Conservation (phyloP, 495 filamentous ascomycete species). For the Aspergillus panamensis region DNA sequence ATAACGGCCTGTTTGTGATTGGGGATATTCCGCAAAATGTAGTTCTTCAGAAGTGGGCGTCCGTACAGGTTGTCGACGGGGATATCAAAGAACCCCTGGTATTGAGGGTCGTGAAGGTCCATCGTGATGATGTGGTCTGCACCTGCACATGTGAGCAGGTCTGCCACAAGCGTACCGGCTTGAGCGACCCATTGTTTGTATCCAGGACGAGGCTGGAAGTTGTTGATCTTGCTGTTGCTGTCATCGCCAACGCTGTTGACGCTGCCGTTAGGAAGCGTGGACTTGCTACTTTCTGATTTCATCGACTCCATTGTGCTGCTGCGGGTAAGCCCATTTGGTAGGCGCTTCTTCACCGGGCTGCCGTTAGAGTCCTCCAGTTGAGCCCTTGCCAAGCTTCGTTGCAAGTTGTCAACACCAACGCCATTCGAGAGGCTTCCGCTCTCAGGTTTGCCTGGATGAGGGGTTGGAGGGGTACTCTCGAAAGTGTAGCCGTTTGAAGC, state of each 20-base stretch:
- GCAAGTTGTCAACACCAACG: conserved; percentile 57
- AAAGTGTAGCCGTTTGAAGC: conserved; percentile 76
- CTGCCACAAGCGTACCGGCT: conserved; percentile 90
- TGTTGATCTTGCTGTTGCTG: conserved; percentile 45
- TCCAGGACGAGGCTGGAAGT: conserved; percentile 80
- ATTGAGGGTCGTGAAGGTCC: conserved; percentile 97
- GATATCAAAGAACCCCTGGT: conserved; percentile 98
- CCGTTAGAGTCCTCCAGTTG: conserved; percentile 54
- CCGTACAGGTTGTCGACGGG: conserved; percentile 97
- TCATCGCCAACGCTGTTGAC: conserved; percentile 49
- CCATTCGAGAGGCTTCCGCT: conserved; percentile 61
- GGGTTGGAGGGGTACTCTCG: conserved; percentile 86
- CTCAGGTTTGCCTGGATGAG: conserved; percentile 62
- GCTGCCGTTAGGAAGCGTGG: conserved; percentile 25
- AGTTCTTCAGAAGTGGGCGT: conserved; percentile 78
- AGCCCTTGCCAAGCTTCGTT: conserved; percentile 61
- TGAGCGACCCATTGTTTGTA: conserved; percentile 99
- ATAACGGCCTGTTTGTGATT: conserved; percentile 85
- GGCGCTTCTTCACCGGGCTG: conserved; percentile 40
- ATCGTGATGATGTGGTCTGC: conserved; percentile 95
- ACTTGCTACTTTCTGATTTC: conserved; percentile 40
- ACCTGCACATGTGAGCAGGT: conserved; percentile 90
- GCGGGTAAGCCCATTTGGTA: conserved; percentile 43
- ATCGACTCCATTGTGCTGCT: conserved; percentile 61
- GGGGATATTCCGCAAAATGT: conserved; percentile 84